Conservation (phyloP, 352 stramenopile species). For the Globisporangium canariense region DNA sequence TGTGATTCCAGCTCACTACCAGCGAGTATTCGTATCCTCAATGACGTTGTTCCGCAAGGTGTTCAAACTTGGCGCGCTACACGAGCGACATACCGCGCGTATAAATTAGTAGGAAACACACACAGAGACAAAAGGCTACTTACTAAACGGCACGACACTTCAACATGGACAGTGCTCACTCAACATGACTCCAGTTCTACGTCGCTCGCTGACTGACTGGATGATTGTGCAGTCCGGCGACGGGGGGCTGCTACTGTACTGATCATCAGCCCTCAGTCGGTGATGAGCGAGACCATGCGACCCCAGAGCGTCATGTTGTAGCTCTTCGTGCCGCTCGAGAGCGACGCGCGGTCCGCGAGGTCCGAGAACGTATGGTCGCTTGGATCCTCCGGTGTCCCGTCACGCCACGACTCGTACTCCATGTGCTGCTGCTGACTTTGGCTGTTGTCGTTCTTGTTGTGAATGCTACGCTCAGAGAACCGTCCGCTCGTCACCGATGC, state of each 20-base stretch:
- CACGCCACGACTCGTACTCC: constrained; percentile 29
- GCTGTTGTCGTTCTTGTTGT: not conserved
- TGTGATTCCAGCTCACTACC: no score
- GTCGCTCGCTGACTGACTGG: not conserved
- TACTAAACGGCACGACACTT: not conserved
- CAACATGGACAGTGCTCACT: not conserved
- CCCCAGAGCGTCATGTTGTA: constrained; percentile 40
- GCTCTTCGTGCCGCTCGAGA: constrained; percentile 21
- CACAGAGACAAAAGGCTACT: not conserved
- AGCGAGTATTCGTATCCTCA: no score
- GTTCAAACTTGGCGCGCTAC: no score
- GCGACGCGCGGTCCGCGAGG: constrained; percentile 31
- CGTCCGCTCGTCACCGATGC: constrained; percentile 7
- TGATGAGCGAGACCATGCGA: constrained; percentile 35
- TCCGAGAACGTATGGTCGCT: constrained; percentile 24
- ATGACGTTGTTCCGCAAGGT: no score
- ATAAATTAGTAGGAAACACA: not conserved
- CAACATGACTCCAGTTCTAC: not conserved
- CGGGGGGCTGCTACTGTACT: no score
- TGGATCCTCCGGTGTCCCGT: constrained; percentile 22
- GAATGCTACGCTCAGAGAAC: not conserved
- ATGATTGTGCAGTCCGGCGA: no score
- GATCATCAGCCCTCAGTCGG: constrained; percentile 7
- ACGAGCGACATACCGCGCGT: no score
- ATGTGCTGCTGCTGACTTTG: constrained; percentile 17